Percentiles rank a stretch among this genome's conserved stretches.
phyloP scores from a whole-genome alignment of 305 asterid genomes.

The Rubia peregrina region DNA sequence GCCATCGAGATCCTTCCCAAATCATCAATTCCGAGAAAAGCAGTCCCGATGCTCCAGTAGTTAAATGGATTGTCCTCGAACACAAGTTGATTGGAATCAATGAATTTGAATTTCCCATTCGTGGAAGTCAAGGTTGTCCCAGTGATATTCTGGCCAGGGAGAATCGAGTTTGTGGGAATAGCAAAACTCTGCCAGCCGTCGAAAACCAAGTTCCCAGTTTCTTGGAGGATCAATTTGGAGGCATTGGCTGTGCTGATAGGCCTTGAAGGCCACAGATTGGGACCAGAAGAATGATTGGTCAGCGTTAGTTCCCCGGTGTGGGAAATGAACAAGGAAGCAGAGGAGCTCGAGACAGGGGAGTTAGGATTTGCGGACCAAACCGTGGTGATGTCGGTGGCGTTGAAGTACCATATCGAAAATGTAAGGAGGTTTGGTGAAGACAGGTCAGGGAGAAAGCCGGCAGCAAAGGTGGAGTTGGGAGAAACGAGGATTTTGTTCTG shows the following conservation, averaged over 20 bases:
- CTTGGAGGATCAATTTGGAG: constrained; percentile 30
- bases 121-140: neutral
- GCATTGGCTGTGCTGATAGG: constrained; percentile 21
- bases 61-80: neutral
- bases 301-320: constrained; percentile 46
- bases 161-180: neutral
- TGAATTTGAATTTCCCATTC: neutral
- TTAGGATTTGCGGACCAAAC: neutral
- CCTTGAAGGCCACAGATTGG: constrained; percentile 41
- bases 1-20: constrained; percentile 2
- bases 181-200: constrained; percentile 51
- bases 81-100: neutral
- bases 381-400: neutral
- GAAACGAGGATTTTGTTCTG: neutral
- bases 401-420: neutral
- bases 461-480: constrained; percentile 5
- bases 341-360: constrained; percentile 33
- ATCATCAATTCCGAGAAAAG: neutral
- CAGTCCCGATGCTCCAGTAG: neutral
- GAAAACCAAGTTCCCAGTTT: constrained; percentile 46
- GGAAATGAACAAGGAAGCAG: constrained; percentile 39
- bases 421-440: constrained; percentile 1
- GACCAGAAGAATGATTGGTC: constrained; percentile 24
- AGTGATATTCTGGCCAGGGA: constrained; percentile 5
- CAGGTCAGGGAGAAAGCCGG: neutral